Evolutionary conservation across 208 protist species (phyloP).

Genomic region (Entamoeba moshkovskii): DNA sequence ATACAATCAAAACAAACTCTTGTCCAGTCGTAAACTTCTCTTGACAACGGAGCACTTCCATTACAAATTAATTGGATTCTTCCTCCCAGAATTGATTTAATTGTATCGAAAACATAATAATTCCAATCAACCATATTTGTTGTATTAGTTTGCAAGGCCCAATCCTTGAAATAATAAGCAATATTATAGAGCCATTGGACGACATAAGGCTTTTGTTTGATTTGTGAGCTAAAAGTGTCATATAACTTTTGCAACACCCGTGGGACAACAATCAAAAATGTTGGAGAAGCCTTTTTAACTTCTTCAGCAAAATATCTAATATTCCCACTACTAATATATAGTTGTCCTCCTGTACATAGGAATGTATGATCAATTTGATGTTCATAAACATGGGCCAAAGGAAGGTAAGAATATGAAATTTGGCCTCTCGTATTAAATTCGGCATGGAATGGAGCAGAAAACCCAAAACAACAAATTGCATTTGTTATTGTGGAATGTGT

Average conservation of each 20-base stretch:
- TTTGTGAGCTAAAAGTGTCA: background rate
- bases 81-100: background rate
- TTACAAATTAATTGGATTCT: background rate
- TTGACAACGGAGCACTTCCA: background rate
- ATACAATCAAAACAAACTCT: background rate
- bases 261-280: background rate
- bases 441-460: background rate
- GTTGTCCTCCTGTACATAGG: background rate
- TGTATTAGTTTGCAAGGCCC: background rate
- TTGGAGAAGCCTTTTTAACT: background rate
- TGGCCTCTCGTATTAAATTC: background rate
- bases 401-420: background rate
- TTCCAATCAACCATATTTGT: background rate
- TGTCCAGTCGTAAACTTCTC: background rate
- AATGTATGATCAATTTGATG: background rate
- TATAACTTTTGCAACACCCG: background rate
- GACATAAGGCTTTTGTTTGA: background rate
- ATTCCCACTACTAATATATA: background rate
- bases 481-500: background rate
- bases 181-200: background rate
- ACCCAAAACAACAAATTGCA: background rate
- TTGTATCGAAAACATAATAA: background rate
- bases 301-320: background rate
- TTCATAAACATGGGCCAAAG: constrained; percentile 8
- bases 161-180: background rate